These are phyloP conservation scores for Camelina neglecta DNA, from an alignment of 345 rosid genomes.

Conservation along the genomic window DNA sequence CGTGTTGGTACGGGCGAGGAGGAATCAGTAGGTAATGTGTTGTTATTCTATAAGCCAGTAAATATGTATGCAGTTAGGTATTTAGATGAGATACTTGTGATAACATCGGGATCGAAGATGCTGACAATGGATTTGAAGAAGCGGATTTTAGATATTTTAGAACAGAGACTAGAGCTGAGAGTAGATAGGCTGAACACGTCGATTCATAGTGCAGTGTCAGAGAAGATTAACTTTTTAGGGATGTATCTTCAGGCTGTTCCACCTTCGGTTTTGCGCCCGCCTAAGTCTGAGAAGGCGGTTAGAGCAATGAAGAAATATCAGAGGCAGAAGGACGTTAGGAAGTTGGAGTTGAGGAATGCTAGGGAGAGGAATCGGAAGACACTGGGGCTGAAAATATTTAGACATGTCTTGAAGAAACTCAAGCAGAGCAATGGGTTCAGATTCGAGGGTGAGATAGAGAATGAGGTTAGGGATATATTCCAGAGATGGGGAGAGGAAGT, in stretches of 20 bases:
- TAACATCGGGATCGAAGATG: slow-evolving; percentile 80
- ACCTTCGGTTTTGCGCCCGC: slow-evolving; percentile 83
- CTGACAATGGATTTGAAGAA: slow-evolving; percentile 71
- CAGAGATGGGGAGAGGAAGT: slow-evolving; percentile 79
- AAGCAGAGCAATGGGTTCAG: slow-evolving; percentile 62
- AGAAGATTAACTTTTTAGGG: slow-evolving; percentile 77
- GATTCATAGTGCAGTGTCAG: slow-evolving; percentile 81
- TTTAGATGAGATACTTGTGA: slow-evolving; percentile 81
- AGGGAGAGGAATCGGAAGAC: slow-evolving; percentile 82
- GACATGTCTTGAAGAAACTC: slow-evolving; percentile 75
- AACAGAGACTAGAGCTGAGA: slow-evolving; percentile 60
- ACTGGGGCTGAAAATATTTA: slow-evolving; percentile 72
- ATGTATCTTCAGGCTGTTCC: slow-evolving; percentile 91
- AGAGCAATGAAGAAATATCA: slow-evolving; percentile 87
- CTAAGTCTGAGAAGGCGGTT: slow-evolving; percentile 80
- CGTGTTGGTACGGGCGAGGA: slow-evolving; percentile 47
- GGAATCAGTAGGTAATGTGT: slow-evolving; percentile 49
- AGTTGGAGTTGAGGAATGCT: slow-evolving; percentile 73
- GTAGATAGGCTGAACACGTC: slow-evolving; percentile 68
- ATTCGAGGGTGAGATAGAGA: slow-evolving; percentile 63
- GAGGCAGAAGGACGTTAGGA: slow-evolving; percentile 85
- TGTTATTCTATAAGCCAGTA: slow-evolving; percentile 55
- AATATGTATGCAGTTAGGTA: slow-evolving; percentile 81
- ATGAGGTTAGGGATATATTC: slow-evolving; percentile 68
- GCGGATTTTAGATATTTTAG: slow-evolving; percentile 56